Conservation (phyloP, 1,139 yeast genomes). For the Taphrina communis region DNA sequence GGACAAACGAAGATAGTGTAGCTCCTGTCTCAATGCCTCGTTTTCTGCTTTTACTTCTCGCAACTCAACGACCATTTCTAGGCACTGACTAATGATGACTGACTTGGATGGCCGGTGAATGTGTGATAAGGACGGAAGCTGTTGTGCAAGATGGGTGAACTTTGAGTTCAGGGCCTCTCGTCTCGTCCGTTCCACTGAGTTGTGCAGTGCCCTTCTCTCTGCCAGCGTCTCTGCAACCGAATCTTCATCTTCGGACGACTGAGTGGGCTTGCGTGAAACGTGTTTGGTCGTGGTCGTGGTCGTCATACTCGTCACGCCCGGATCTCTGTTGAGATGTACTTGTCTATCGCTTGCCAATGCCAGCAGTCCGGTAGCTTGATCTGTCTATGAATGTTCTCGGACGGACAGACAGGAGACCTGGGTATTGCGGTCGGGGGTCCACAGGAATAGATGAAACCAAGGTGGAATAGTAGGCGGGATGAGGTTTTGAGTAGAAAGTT, state of each 20-base stretch:
- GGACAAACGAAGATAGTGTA: constrained; percentile 24
- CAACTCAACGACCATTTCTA: constrained; percentile 36
- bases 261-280: background rate
- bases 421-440: background rate
- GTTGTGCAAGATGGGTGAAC: constrained; percentile 31
- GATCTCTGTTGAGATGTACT: background rate
- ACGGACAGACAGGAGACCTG: background rate
- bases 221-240: constrained; percentile 22
- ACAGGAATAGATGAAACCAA: constrained; percentile 9
- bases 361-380: background rate
- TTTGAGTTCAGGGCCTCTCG: constrained; percentile 35
- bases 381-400: too few relatives aligned
- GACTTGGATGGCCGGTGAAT: constrained; percentile 38
- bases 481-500: constrained; percentile 6
- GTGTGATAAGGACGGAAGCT: constrained; percentile 33
- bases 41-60: constrained; percentile 31
- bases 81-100: constrained; percentile 34
- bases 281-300: constrained; percentile 5
- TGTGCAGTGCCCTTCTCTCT: constrained; percentile 40
- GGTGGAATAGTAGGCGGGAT: background rate
- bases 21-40: constrained; percentile 30
- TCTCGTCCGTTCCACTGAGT: constrained; percentile 37
- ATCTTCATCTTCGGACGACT: constrained; percentile 23
- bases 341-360: background rate
- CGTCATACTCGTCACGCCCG: background rate